Evolutionary conservation across 1,284 basidiomycete species (phyloP), one percentile per base, ranked within the genome.

Genomic region (Tylopilus orsonianus): DNA sequence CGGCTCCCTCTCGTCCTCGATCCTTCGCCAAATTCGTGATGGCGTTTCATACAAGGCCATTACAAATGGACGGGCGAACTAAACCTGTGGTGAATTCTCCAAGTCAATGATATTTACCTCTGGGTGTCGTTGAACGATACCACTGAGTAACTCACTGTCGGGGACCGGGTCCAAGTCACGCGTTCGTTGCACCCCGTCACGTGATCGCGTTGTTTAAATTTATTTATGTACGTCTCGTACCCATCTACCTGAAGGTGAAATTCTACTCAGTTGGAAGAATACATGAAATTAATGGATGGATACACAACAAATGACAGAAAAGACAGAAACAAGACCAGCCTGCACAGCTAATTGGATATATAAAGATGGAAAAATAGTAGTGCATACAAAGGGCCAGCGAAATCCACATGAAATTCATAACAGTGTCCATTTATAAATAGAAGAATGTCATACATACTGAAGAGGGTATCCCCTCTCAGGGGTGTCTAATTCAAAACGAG

Each of bases 1-100:
- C 73, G 90, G 84, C 53, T 89, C 87, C 54, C 71, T 67, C 46
- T 78, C 79, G 56, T 87, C 84, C 64, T 90, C 78, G 39, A 90
- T 89, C 42, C 88, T 78, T 22, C 87, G 76, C 84, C 83, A 87
- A 59, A 90, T 82, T 41, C 87, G 74, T 24, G 88, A 90, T 0
- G 87, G 87, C 8, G 87, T 90, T 66, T 90, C 87, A 8, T 87
- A 74, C 66, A 78, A 65, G 4, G 72, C 71, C 61, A 70, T 69
- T 2, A 5, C 32, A 18, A 30, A 38, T 3, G 19, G n/a, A n/a
- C n/a, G n/a, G n/a, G 34, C 5, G 8, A 8, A 29, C 37, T 22
- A 40, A 18, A 33, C 44, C 36, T 51, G 46, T 22, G 5, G 41
- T n/a, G 23, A 46, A 44, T 22, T 16, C 7, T 6, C 26, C 7